Evolutionary conservation across 2,329 filamentous ascomycete species (phyloP), one percentile per base, ranked within the genome.

Genomic region (Alternaria tenuissima): DNA sequence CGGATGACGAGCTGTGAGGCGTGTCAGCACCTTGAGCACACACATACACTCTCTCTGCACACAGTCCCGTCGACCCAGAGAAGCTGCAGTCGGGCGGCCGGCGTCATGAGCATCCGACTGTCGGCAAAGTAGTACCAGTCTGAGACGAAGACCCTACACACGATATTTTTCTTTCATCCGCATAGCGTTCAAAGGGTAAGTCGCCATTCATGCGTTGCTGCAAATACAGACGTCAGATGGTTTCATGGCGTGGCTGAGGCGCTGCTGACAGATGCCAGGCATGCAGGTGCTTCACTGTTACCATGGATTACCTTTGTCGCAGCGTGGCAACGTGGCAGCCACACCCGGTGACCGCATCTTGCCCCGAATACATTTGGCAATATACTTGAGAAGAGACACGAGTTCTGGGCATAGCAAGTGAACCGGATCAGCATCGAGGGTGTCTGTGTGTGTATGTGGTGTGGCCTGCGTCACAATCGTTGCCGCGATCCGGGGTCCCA

Each of bases 1-100:
- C 34, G 14, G 57, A 56, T 26, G 57, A 63, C 18, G 63, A 65
- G 48, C 48, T 60, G 41, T 60, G 57, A 66, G 22, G 49, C 41
- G 16, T 52, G 39, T 59, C 51, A 20, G 28, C 39, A 34, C 34
- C 14, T 18, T 16, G 34, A 7, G 14, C 16, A 38, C 34, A 16
- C 34, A 16, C 32, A 20, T 3, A 14, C 32, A 16, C 14, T 2
- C 11, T 7, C 22, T 30, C 9, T 30, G 36, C 14, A 47, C 28
- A 34, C n/a, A 22, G 12, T 48, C 39, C 32, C 49, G 39, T 51
- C 20, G 30, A 55, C 11, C 3, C 44, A 39, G 24, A 28, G 28
- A 41, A 20, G 48, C 34, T 20, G 41, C 26, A 52, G 16, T 39
- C 38, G 14, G 18, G 9, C 18, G 2, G 42, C 38, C 24, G 48